Conservation (phyloP, 108 stramenopile genomes). For the Skeletonema marinoi region DNA sequence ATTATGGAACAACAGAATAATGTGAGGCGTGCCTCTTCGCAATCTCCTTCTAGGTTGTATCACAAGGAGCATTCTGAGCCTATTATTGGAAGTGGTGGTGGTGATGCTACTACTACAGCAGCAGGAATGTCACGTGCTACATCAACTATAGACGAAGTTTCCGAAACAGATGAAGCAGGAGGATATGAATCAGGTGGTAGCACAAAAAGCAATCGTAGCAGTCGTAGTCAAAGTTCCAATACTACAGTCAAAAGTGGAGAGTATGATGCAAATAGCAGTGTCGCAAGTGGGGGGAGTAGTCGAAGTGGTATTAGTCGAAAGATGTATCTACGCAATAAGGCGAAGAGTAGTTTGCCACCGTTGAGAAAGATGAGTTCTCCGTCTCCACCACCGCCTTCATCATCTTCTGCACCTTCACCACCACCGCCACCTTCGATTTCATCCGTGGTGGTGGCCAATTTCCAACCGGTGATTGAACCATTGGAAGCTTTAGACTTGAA, state of each 20-base stretch:
- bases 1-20: slow-evolving; percentile 13
- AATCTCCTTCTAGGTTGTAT: not conserved
- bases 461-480: slow-evolving; percentile 73
- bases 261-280: not conserved
- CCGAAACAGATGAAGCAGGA: not conserved
- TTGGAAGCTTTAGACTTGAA: slow-evolving; percentile 67
- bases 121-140: not conserved
- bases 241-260: not conserved
- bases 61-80: not conserved
- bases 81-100: not conserved
- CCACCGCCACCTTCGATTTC: not conserved
- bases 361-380: not conserved
- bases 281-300: slow-evolving; percentile 16
- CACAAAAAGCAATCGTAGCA: slow-evolving; percentile 26
- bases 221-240: slow-evolving; percentile 14
- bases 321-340: not conserved
- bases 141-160: not conserved
- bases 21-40: not conserved
- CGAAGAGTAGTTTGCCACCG: not conserved
- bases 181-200: slow-evolving; percentile 51
- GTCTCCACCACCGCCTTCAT: not conserved
- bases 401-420: not conserved
- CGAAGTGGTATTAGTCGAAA: not conserved
- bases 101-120: too few species aligned
- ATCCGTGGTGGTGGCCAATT: slow-evolving; percentile 63